Percentiles rank a stretch among this genome's conserved stretches.
phyloP scores from a whole-genome alignment of 441 rosid genomes.

The Biscutella auriculata region DNA sequence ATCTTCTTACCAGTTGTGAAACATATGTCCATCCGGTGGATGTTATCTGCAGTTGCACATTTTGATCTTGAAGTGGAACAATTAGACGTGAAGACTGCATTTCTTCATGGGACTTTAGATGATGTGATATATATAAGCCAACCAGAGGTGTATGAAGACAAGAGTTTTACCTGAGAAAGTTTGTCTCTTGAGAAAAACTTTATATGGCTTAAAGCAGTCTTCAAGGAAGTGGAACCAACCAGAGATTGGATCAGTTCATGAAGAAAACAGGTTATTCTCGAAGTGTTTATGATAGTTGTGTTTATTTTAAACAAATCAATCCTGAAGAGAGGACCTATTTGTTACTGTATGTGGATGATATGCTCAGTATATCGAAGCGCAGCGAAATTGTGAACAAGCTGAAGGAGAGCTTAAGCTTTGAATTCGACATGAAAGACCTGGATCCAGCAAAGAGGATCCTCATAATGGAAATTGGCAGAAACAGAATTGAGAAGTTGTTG shows the following conservation, averaged over 20 bases:
- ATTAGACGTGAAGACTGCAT: background rate
- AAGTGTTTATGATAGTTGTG: no score
- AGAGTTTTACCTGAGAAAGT: no score
- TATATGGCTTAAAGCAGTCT: background rate
- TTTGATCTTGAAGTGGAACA: background rate
- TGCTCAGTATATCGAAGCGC: background rate
- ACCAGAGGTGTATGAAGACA: no score
- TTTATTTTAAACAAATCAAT: no score
- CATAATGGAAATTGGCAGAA: background rate
- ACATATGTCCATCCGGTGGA: no score
- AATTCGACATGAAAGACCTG: background rate
- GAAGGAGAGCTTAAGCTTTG: accelerated
- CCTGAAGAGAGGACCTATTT: no score
- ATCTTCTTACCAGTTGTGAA: no score
- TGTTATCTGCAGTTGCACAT: no score
- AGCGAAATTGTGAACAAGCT: accelerated
- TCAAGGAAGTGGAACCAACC: background rate
- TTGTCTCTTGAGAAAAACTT: background rate
- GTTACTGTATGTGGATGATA: background rate
- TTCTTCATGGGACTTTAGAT: background rate
- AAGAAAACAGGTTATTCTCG: background rate
- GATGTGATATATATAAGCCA: background rate
- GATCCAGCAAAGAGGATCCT: background rate
- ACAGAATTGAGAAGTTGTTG: background rate
- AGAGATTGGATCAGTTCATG: background rate